These are phyloP conservation scores for Paramarasmius palmivorus DNA, from an alignment of 1,284 basidiomycete genomes.

Conservation along the genomic window DNA sequence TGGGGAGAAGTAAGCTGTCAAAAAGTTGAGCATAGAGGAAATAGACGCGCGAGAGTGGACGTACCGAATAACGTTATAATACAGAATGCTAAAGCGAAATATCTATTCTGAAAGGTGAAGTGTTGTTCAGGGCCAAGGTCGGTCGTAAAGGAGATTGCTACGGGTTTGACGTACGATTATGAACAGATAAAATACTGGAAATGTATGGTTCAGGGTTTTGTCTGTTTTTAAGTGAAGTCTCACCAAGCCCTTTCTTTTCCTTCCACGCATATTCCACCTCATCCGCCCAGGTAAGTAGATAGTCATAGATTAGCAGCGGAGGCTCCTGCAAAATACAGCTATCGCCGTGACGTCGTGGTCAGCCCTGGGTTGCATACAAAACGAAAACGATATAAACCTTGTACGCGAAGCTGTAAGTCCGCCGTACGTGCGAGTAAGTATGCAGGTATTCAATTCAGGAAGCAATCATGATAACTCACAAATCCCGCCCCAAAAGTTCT, in stretches of 20 bases:
- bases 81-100: conserved; percentile 24
- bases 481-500: no score
- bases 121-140: neutral
- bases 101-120: conserved; percentile 21
- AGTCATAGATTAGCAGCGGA: conserved; percentile 27
- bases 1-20: conserved; percentile 25
- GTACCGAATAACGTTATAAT: conserved; percentile 26
- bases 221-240: neutral
- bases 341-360: no score
- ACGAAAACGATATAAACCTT: no score
- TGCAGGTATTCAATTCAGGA: no score
- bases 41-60: neutral
- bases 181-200: conserved; percentile 25
- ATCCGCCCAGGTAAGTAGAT: conserved; percentile 21
- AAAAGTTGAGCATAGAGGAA: neutral
- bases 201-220: neutral
- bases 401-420: no score
- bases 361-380: no score
- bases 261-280: conserved; percentile 26
- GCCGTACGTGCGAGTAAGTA: no score
- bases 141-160: no score
- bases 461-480: no score
- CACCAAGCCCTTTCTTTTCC: conserved; percentile 20
- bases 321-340: conserved; percentile 21
- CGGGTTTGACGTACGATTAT: conserved; percentile 6